Conservation (phyloP, 202 grass and related monocot genomes). For the Digitaria exilis region DNA sequence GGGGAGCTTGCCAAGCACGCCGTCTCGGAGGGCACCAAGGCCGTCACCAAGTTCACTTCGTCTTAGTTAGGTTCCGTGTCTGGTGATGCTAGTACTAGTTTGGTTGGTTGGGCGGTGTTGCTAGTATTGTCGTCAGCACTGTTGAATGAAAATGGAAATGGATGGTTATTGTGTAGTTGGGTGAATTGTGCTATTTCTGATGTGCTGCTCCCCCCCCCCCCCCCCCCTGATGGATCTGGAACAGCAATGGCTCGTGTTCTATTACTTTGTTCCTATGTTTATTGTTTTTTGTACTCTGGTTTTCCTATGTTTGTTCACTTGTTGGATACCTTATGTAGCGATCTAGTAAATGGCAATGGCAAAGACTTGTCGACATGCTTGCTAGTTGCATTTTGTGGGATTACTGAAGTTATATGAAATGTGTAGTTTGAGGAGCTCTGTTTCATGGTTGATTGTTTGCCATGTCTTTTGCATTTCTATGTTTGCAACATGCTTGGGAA, state of each 20-base stretch:
- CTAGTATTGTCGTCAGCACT: not conserved
- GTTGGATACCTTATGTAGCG: not conserved
- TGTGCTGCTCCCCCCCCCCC: too few relatives aligned
- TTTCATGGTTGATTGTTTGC: not conserved
- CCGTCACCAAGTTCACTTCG: constrained; percentile 63
- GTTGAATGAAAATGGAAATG: not conserved
- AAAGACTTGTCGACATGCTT: not conserved
- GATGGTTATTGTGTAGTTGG: not conserved
- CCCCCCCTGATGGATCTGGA: not conserved
- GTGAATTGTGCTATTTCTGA: not conserved
- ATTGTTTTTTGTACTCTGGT: not conserved
- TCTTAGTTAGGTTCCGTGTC: constrained; percentile 34
- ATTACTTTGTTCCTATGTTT: too few relatives aligned
- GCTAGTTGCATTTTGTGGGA: not conserved
- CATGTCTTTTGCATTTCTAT: not conserved
- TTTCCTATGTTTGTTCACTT: not conserved
- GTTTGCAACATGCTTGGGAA: not conserved
- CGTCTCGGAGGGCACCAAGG: constrained; percentile 71
- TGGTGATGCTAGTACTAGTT: not conserved
- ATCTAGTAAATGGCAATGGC: not conserved
- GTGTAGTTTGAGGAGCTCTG: not conserved
- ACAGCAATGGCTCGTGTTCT: not conserved
- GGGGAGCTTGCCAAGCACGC: constrained; percentile 69
- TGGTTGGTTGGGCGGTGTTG: not conserved
- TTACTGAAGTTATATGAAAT: not conserved